Conservation (phyloP, 192 early-diverging fungal species). For the Gamsiella multidivaricata region DNA sequence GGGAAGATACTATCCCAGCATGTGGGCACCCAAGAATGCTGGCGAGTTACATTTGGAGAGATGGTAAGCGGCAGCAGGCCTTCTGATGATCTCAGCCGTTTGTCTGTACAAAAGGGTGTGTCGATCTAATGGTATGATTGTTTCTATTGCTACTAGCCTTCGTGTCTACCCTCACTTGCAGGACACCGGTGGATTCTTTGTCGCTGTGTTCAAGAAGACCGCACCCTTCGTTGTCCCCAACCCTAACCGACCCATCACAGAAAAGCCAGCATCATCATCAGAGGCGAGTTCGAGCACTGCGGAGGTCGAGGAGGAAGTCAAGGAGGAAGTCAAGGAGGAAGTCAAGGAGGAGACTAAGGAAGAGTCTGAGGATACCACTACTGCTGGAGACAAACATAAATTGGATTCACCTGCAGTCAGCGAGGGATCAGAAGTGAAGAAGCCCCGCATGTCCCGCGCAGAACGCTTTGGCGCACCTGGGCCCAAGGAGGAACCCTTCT, state of each 20-base stretch:
- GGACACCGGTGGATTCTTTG: conserved; percentile 99
- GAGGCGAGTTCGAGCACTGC: conserved; percentile 13
- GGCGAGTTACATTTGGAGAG: conserved; percentile 72
- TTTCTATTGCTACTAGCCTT: conserved; percentile 66
- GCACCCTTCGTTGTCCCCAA: conserved; percentile 61
- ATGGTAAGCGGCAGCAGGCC: conserved; percentile 58
- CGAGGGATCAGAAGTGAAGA: conserved; percentile 27
- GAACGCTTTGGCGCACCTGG: conserved; percentile 36
- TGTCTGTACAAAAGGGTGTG: background rate
- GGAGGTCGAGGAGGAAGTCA: conserved; percentile 7
- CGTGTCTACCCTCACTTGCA: conserved; percentile 94
- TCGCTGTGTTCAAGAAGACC: conserved; percentile 94
- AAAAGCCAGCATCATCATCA: conserved; percentile 55
- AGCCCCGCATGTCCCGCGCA: conserved; percentile 36
- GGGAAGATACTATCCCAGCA: conserved; percentile 62
- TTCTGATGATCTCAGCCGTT: conserved; percentile 41
- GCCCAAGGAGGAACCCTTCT: conserved; percentile 87
- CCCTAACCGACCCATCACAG: conserved; percentile 63
- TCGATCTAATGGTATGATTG: background rate
- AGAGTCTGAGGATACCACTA: conserved; percentile 21
- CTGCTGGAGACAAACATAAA: conserved; percentile 50
- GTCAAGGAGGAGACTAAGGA: conserved; percentile 10
- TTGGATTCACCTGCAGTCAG: conserved; percentile 10
- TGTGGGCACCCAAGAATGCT: conserved; percentile 74
- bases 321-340: conserved; percentile 13